Evolutionary conservation across 768 basidiomycete species (phyloP).

Genomic region (Auricularia sp.): DNA sequence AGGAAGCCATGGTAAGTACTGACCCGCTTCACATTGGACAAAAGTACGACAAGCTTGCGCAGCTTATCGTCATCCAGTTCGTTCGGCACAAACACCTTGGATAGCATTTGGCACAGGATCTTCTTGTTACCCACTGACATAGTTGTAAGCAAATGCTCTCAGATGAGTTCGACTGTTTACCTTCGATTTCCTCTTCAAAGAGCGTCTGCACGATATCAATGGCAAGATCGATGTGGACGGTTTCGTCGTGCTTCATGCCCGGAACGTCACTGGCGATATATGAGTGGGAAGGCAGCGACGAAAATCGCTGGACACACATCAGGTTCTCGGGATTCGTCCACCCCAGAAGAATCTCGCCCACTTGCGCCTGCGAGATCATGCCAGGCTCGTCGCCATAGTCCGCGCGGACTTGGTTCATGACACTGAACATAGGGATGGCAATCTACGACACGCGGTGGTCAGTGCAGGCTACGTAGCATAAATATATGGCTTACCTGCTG

Average conservation of each 20-base stretch:
- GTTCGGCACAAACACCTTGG: constrained; percentile 59
- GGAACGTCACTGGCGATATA: constrained; percentile 27
- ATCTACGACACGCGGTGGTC: constrained; percentile 33
- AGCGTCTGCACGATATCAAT: constrained; percentile 42
- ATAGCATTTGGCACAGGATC: constrained; percentile 49
- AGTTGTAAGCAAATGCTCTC: not conserved
- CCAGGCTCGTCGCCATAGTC: constrained; percentile 63
- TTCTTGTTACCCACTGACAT: constrained; percentile 53
- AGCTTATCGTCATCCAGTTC: constrained; percentile 60
- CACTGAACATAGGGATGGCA: constrained; percentile 56
- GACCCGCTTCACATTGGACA: constrained; percentile 50
- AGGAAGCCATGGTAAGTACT: constrained; percentile 12
- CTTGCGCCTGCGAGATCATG: constrained; percentile 63
- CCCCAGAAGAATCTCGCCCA: constrained; percentile 70
- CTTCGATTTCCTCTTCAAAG: constrained; percentile 39
- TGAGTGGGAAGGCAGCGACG: constrained; percentile 4
- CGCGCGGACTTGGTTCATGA: constrained; percentile 44
- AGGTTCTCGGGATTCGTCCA: constrained; percentile 82
- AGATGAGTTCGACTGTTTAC: constrained; percentile 29
- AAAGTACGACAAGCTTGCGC: constrained; percentile 47
- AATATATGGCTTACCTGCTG: constrained; percentile 32
- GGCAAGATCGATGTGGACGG: constrained; percentile 49
- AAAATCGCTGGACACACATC: constrained; percentile 29
- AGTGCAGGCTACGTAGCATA: no score
- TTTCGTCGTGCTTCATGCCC: constrained; percentile 28